Evolutionary conservation across 345 rosid genomes (phyloP), one percentile per base, ranked within the genome.

Genomic region (Hibiscus mutabilis): DNA sequence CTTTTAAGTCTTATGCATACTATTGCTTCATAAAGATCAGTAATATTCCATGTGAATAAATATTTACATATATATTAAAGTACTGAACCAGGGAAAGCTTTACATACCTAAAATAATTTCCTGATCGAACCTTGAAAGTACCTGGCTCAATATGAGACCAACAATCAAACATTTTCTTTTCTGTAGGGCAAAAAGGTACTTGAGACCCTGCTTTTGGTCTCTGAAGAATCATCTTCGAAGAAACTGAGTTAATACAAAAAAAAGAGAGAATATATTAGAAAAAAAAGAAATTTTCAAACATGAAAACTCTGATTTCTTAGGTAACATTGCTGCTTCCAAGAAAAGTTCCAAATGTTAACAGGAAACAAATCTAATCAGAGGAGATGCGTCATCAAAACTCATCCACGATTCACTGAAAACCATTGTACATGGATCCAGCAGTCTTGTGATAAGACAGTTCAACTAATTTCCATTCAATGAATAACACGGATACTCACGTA

Each of bases 181-280:
- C 91, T 15, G 75, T 0, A 22, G 86, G 90, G 71, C 90, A 85
- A 77, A 72, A 82, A 0, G 86, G 81, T 69, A 87, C 82, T 72
- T 89, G 85, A 74, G 89, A 85, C 33, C 93, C 96, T 1, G 96
- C 96, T 79, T 80, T 59, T 1, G 93, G 96, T 74, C 86, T 84
- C 66, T 76, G 86, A 71, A 85, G 78, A 78, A 82, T 79, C 70
- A 33, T 66, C 82, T 89, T 94, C 18, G 97, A 87, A 46, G 88
- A 80, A 84, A 90, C 99, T 94, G 86, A 73, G 78, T 85, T 37
- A 63, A 70, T 31, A 44, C 31, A 68, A 62, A 73, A 35, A 75
- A 53, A 3, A 27, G 22, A 4, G 70, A 73, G 33, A 40, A n/a
- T n/a, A n/a, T n/a, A n/a, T n/a, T 51, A 49, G n/a, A 42, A 31